A percentile compares a stretch with the other conserved stretches of the same genome.
These are phyloP conservation scores for Canna indica DNA, from an alignment of 176 grass and related monocot genomes.

Conservation along the genomic window DNA sequence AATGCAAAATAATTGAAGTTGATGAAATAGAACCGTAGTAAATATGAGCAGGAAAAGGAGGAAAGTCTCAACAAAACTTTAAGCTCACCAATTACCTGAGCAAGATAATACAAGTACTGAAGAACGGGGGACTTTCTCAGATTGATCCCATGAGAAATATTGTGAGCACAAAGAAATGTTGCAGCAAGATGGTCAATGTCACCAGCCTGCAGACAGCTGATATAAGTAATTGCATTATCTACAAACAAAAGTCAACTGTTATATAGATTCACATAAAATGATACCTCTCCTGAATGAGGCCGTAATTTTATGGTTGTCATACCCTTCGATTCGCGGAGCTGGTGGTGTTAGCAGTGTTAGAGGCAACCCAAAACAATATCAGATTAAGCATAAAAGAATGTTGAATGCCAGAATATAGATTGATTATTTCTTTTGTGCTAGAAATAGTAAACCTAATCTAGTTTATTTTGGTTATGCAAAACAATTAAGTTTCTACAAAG, in stretches of 20 bases:
- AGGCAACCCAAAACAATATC: slow-evolving; percentile 20
- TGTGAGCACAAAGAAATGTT: slow-evolving; percentile 70
- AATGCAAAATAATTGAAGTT: background rate
- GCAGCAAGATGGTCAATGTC: slow-evolving; percentile 88
- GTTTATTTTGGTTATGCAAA: background rate
- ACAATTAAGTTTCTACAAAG: background rate
- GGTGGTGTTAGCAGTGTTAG: slow-evolving; percentile 2
- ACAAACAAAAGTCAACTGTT: background rate
- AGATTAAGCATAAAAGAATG: background rate
- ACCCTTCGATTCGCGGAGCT: slow-evolving; percentile 84
- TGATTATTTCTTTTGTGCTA: background rate
- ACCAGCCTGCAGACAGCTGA: slow-evolving; percentile 57
- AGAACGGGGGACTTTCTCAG: slow-evolving; percentile 89
- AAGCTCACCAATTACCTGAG: slow-evolving; percentile 58
- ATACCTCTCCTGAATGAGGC: slow-evolving; percentile 92
- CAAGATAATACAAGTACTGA: slow-evolving; percentile 87
- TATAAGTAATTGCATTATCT: slow-evolving; percentile 14
- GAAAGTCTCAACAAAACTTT: too few relatives aligned
- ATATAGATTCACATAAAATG: slow-evolving; percentile 14
- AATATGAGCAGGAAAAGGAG: background rate
- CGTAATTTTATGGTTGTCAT: slow-evolving; percentile 89
- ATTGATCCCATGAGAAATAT: slow-evolving; percentile 93
- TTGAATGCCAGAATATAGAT: background rate
- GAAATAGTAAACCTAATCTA: background rate
- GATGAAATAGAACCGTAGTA: slow-evolving; percentile 1